Percentiles rank a stretch among this genome's conserved stretches.
Evolutionary conservation across 2,329 filamentous ascomycete species (phyloP).

Genomic region (Xylaria sp.): DNA sequence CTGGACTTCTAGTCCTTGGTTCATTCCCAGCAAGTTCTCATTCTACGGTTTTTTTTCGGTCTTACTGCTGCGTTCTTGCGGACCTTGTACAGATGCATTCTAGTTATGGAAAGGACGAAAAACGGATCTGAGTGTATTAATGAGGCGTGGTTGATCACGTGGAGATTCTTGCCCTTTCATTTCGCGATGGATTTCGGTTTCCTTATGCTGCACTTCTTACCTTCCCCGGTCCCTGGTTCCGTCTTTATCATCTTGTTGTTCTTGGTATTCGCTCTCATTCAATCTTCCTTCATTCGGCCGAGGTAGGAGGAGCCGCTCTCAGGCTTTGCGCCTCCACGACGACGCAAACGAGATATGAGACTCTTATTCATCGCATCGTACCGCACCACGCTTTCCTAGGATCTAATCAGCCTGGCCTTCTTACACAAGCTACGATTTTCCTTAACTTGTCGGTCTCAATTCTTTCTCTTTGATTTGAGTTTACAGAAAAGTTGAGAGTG

Average conservation of each 20-base stretch:
- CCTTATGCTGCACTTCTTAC: neutral
- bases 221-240: neutral
- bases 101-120: neutral
- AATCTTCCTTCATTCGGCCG: neutral
- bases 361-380: neutral
- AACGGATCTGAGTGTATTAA: neutral
- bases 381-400: neutral
- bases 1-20: neutral
- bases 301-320: neutral
- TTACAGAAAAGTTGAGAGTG: neutral
- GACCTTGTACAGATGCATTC: neutral
- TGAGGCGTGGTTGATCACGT: neutral
- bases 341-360: neutral
- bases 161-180: neutral
- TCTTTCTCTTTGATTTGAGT: neutral
- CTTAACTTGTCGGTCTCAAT: neutral
- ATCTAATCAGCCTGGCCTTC: neutral
- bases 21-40: neutral
- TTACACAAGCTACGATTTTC: neutral
- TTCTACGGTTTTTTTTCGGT: neutral
- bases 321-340: neutral
- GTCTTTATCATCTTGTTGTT: neutral
- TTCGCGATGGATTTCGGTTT: neutral
- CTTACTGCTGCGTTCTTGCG: neutral
- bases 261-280: neutral